phyloP scores from a whole-genome alignment of 306 rosid species.

The Trifolium fragiferum region DNA sequence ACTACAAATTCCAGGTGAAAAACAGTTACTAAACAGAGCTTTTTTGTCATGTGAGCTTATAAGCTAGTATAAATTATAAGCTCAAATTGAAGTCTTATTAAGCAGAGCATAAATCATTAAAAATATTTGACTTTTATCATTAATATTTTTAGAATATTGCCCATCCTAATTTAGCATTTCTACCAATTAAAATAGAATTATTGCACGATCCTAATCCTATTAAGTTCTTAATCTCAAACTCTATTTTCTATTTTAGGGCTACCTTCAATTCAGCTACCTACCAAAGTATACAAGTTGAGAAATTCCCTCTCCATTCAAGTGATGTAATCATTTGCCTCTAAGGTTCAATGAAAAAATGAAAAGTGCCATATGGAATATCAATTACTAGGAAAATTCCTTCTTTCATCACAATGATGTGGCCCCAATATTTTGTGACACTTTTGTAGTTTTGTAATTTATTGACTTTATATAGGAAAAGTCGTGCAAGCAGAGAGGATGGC shows the following conservation, averaged over 20 bases:
- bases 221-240: no score
- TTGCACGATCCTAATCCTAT: no score
- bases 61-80: no score
- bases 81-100: no score
- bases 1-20: no score
- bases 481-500: slow-evolving; percentile 35
- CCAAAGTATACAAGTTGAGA: slow-evolving; percentile 16
- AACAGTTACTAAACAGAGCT: no score
- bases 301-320: slow-evolving; percentile 16
- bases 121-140: no score
- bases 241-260: background rate
- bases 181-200: no score
- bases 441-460: slow-evolving; percentile 20
- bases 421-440: slow-evolving; percentile 38
- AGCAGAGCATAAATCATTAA: no score
- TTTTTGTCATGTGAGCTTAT: no score
- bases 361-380: slow-evolving; percentile 31
- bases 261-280: background rate
- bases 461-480: slow-evolving; percentile 32
- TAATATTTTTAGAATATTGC: no score
- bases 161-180: no score
- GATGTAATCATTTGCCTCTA: slow-evolving; percentile 10
- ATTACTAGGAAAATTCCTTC: slow-evolving; percentile 2
- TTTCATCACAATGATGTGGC: slow-evolving; percentile 38
- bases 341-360: background rate